Evolutionary conservation across 2,329 filamentous ascomycete species (phyloP), one percentile per base, ranked within the genome.

Genomic region (Pseudogymnoascus sp.): DNA sequence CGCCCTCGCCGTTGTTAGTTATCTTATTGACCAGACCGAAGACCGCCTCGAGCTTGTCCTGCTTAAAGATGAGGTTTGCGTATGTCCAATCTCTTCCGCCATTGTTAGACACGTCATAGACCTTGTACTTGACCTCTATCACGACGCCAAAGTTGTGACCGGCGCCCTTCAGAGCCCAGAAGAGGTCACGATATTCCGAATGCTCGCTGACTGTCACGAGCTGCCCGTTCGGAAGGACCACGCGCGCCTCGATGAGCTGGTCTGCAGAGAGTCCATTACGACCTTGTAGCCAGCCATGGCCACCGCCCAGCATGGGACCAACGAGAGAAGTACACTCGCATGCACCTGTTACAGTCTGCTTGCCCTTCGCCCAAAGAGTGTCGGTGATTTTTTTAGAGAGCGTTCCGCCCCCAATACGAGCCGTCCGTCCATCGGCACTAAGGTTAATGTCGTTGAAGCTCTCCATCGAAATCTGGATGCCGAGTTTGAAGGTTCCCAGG

Each of bases 271-370:
- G 73, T 0, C 85, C 86, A 59, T 83, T 74, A 35, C 75, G 72
- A 0, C 81, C 80, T 21, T 77, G 80, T n/a, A 87, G 73, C 71
- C 80, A 80, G 1, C 85, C 83, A 67, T 83, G 84, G 16, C 40
- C 40, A 9, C 40, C 40, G 40, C 40, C 40, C 83, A 67, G 55
- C 25, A 63, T 40, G 11, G 65, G 63, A 4, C 63, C 25, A 45
- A 62, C n/a, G 14, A 65, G 11, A 7, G 79, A 76, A 37, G 77
- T 75, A 63, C 79, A 82, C 65, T 62, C 59, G 37, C 66, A 63
- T 16, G 31, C 40, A 23, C 65, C 65, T 21, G 66, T 65, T 3
- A 60, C 65, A 35, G 66, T 65, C 28, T 68, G 68, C 60, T 74
- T 74, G 12, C 69, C 68, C 9, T 16, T 21, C 1, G 60, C 65